phyloP scores from a whole-genome alignment of 1,139 yeast genomes.

The Geotrichum aggregatum region DNA sequence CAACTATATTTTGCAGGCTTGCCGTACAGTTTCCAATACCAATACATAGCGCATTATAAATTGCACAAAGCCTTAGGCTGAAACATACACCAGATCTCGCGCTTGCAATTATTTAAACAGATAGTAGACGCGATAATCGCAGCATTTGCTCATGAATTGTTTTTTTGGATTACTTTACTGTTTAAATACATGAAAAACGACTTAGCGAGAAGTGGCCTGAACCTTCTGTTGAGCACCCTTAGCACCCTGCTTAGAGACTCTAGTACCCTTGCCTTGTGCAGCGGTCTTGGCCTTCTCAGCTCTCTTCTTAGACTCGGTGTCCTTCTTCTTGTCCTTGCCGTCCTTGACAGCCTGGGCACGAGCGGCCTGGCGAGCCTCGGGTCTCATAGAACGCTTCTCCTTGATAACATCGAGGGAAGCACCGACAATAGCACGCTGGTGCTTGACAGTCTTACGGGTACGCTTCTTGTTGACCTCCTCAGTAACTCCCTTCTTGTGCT shows the following conservation, averaged over 20 bases:
- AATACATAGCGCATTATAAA: too few relatives aligned
- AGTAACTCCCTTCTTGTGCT: slow-evolving; percentile 99
- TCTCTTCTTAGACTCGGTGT: slow-evolving; percentile 82
- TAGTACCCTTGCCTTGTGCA: slow-evolving; percentile 81
- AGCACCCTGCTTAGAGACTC: slow-evolving; percentile 42
- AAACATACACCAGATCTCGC: too few relatives aligned
- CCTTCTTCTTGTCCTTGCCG: slow-evolving; percentile 94
- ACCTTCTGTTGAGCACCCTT: slow-evolving; percentile 54
- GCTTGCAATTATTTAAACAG: too few relatives aligned
- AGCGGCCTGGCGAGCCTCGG: slow-evolving; percentile 97
- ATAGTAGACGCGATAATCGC: too few relatives aligned
- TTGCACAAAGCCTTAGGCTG: too few relatives aligned
- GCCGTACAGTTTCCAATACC: too few relatives aligned
- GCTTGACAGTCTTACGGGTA: slow-evolving; percentile 94
- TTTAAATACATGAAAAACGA: slow-evolving; percentile 6
- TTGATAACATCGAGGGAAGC: slow-evolving; percentile 97
- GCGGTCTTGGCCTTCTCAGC: slow-evolving; percentile 87
- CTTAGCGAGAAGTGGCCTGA: slow-evolving; percentile 92
- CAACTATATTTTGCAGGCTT: too few relatives aligned
- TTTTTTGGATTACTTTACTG: slow-evolving; percentile 4
- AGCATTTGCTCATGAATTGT: background rate
- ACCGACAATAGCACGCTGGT: slow-evolving; percentile 99
- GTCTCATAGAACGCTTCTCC: slow-evolving; percentile 94
- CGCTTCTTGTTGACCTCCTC: slow-evolving; percentile 98
- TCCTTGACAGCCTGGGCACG: slow-evolving; percentile 87